These are phyloP conservation scores for Dianthus caryophyllus DNA, from an alignment of 148 eudicot genomes.

Conservation along the genomic window DNA sequence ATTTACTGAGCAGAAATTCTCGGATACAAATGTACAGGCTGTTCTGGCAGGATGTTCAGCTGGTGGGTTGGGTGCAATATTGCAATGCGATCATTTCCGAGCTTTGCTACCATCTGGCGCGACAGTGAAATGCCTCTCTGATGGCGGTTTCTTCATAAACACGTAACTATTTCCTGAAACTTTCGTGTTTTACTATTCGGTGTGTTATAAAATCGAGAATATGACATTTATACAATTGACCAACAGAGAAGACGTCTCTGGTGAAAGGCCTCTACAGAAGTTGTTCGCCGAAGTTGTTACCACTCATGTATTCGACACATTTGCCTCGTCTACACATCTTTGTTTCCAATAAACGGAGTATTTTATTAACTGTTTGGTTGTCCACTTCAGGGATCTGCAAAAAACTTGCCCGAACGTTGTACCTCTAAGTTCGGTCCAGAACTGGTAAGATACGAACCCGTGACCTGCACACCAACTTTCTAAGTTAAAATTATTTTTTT, in stretches of 20 bases:
- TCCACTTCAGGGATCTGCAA: constrained; percentile 59
- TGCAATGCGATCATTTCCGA: constrained; percentile 79
- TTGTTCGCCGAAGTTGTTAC: constrained; percentile 48
- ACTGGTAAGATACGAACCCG: constrained; percentile 44
- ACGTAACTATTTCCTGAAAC: constrained; percentile 36
- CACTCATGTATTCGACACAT: constrained; percentile 48
- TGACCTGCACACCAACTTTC: too few relatives aligned
- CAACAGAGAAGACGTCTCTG: constrained; percentile 55
- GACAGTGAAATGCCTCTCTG: constrained; percentile 84
- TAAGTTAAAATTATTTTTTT: not conserved
- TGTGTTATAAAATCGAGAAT: not conserved
- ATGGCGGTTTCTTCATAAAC: constrained; percentile 86
- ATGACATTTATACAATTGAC: not conserved
- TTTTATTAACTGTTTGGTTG: not conserved
- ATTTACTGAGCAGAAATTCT: not conserved
- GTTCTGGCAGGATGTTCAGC: constrained; percentile 89
- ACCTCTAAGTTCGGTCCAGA: constrained; percentile 49
- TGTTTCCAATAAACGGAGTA: too few relatives aligned
- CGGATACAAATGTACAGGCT: constrained; percentile 30
- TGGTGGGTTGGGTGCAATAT: constrained; percentile 79
- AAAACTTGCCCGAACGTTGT: constrained; percentile 58
- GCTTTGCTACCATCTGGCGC: constrained; percentile 55
- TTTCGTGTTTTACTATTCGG: not conserved
- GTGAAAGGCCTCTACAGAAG: constrained; percentile 41
- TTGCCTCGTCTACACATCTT: not conserved